These are phyloP conservation scores for Wickerhamomyces canadensis DNA, from an alignment of 805 yeast genomes.

Conservation along the genomic window DNA sequence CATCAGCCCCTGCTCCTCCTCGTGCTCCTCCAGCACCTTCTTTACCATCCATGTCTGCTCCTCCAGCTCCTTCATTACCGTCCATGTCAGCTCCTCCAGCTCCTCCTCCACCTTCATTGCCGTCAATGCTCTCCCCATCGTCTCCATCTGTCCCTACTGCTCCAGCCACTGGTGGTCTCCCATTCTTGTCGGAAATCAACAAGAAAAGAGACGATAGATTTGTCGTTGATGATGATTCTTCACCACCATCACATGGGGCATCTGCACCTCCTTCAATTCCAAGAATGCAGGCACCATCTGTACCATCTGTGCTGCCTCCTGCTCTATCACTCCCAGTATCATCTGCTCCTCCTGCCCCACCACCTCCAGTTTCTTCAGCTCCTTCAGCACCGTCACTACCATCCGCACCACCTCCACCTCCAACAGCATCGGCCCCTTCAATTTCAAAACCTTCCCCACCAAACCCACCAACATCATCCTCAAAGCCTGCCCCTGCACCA, in stretches of 20 bases:
- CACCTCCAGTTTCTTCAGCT: slow-evolving; percentile 24
- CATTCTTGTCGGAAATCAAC: slow-evolving; percentile 45
- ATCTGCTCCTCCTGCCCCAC: slow-evolving; percentile 9
- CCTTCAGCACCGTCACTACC: slow-evolving; percentile 15
- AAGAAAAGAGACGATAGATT: slow-evolving; percentile 39
- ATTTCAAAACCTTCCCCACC: slow-evolving; percentile 12
- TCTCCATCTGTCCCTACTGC: slow-evolving; percentile 2
- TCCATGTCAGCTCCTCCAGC: slow-evolving; percentile 11
- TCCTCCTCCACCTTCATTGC: slow-evolving; percentile 9
- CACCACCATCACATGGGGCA: slow-evolving; percentile 8
- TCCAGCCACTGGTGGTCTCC: slow-evolving; percentile 30
- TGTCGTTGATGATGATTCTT: slow-evolving; percentile 31
- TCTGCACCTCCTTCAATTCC: slow-evolving; percentile 1
- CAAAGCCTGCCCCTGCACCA: slow-evolving; percentile 5
- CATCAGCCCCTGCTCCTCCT: not conserved
- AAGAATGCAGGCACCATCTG: slow-evolving; percentile 12
- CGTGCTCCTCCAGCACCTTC: slow-evolving; percentile 15
- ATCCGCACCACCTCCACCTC: slow-evolving; percentile 12
- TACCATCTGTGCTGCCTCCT: slow-evolving; percentile 10
- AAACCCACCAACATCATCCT: slow-evolving; percentile 5
- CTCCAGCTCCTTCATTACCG: slow-evolving; percentile 17
- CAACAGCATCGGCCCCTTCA: slow-evolving; percentile 19
- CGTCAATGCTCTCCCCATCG: slow-evolving; percentile 11
- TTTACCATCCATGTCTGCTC: slow-evolving; percentile 8
- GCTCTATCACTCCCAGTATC: slow-evolving; percentile 5